These are phyloP conservation scores for Podaxis carcinomalis DNA, from an alignment of 768 basidiomycete genomes.

Conservation along the genomic window DNA sequence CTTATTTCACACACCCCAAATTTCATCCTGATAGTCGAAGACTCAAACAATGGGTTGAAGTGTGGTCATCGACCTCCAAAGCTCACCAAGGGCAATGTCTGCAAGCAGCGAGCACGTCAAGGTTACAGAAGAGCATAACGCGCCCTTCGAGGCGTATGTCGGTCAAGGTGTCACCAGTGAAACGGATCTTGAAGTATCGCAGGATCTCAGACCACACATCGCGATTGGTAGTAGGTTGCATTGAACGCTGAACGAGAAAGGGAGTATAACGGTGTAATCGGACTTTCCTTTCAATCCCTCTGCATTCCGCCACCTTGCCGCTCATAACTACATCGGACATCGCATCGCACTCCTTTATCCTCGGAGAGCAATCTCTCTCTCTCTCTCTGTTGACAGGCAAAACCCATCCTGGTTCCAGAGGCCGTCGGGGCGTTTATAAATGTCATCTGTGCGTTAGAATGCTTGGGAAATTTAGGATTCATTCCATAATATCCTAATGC, in stretches of 20 bases:
- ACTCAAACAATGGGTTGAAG: neutral
- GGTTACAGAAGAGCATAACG: neutral
- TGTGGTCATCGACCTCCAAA: conserved; percentile 1
- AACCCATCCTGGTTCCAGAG: no score
- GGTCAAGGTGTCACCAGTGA: neutral
- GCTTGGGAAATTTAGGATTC: no score
- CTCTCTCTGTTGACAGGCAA: no score
- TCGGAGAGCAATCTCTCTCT: no score
- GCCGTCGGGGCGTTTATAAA: no score
- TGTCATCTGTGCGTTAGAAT: no score
- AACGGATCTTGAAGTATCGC: neutral
- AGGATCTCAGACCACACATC: neutral
- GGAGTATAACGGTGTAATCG: no score
- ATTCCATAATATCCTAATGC: no score
- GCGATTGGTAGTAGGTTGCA: neutral
- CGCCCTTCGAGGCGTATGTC: neutral
- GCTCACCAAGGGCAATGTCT: neutral
- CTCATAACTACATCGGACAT: no score
- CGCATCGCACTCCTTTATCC: no score
- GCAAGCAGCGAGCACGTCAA: neutral
- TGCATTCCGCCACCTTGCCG: no score
- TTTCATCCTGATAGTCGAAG: neutral
- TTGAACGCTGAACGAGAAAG: neutral
- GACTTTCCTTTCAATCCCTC: no score
- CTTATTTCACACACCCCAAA: neutral